phyloP scores from a whole-genome alignment of 345 rosid genomes.

The Bruguiera parviflora region DNA sequence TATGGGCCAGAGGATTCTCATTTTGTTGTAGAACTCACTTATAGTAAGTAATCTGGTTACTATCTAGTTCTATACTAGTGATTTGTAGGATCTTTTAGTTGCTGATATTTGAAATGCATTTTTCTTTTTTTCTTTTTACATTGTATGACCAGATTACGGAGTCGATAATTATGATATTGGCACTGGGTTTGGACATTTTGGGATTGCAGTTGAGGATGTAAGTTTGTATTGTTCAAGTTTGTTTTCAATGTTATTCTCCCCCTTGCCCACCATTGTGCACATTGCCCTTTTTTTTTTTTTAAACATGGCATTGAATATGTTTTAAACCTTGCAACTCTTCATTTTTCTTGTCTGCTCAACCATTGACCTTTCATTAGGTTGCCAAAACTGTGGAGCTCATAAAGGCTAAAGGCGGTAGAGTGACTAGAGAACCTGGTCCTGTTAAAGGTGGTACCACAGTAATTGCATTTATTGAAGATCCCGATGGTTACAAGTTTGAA shows the following conservation, averaged over 20 bases:
- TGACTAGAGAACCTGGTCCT: conserved; percentile 88
- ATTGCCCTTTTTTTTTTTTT: neutral
- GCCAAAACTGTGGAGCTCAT: conserved; percentile 75
- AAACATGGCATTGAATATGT: neutral
- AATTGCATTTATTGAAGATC: conserved; percentile 93
- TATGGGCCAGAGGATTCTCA: conserved; percentile 98
- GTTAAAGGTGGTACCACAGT: conserved; percentile 87
- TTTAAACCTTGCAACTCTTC: neutral
- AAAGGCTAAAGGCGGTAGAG: conserved; percentile 89
- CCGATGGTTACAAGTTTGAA: conserved; percentile 97
- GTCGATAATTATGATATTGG: conserved; percentile 89
- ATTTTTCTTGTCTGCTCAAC: too few relatives aligned
- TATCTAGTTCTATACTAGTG: neutral
- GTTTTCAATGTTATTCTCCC: too few relatives aligned
- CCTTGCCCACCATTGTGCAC: too few relatives aligned
- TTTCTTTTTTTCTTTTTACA: neutral
- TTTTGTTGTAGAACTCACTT: conserved; percentile 90
- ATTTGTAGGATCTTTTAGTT: neutral
- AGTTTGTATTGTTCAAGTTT: conserved; percentile 25
- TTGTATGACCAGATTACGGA: conserved; percentile 68
- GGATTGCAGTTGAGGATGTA: conserved; percentile 94
- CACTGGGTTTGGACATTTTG: conserved; percentile 92
- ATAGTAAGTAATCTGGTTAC: conserved; percentile 51
- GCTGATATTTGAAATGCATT: neutral
- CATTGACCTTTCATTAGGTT: conserved; percentile 43